Evolutionary conservation across 257 asterid genomes (phyloP), one percentile per base, ranked within the genome.

Genomic region (Fraxinus cuspidata): DNA sequence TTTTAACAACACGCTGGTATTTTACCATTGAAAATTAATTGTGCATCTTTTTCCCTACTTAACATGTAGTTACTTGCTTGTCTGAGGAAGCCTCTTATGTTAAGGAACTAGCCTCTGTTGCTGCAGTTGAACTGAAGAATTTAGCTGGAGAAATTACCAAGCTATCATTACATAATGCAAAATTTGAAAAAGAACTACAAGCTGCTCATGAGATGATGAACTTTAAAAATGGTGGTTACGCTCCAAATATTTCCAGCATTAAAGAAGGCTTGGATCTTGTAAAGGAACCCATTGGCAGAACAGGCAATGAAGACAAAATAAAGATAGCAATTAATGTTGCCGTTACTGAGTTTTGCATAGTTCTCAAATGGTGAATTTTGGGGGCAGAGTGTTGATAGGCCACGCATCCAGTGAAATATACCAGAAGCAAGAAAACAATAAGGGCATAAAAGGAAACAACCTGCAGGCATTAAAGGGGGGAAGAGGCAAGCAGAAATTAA

Each of bases 21-120:
- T n/a, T n/a, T n/a, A n/a, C n/a, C n/a, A n/a, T n/a, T n/a, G n/a
- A n/a, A n/a, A n/a, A n/a, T n/a, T n/a, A n/a, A n/a, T n/a, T n/a
- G n/a, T n/a, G n/a, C n/a, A n/a, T n/a, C n/a, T n/a, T n/a, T n/a
- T n/a, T n/a, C n/a, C n/a, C n/a, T 0, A 1, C 34, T n/a, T n/a
- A n/a, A n/a, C n/a, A n/a, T n/a, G n/a, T n/a, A n/a, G n/a, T n/a
- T n/a, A n/a, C n/a, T n/a, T n/a, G n/a, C n/a, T n/a, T 96, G 72
- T 89, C 97, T 0, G 97, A 96, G 82, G 99, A 93, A 87, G 97
- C 96, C 76, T 92, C 97, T 66, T 96, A 96, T 68, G 99, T 98
- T 27, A 96, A 92, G 86, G 98, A 93, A 82, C 84, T 96, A 77
- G 99, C 99, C 74, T 94, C 99, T 75, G 98, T 97, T 73, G 99